phyloP scores from a whole-genome alignment of 768 basidiomycete species.

The Tulasnella sp. region DNA sequence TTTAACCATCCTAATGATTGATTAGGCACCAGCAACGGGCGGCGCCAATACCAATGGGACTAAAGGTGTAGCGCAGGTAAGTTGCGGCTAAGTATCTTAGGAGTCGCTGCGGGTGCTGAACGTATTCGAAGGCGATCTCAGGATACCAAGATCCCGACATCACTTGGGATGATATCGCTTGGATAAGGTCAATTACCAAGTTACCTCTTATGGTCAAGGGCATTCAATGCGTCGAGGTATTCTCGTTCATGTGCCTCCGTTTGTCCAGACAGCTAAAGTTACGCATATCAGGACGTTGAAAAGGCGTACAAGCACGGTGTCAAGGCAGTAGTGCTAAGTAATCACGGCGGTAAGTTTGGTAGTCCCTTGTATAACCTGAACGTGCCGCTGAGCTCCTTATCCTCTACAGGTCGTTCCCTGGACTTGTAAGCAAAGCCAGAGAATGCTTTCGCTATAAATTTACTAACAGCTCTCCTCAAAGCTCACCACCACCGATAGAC shows the following conservation, averaged over 20 bases:
- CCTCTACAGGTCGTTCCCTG: conserved; percentile 33
- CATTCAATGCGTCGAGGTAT: conserved; percentile 40
- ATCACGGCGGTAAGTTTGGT: conserved; percentile 57
- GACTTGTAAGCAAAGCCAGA: conserved; percentile 32
- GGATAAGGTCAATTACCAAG: conserved; percentile 34
- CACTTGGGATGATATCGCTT: conserved; percentile 41
- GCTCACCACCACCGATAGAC: conserved; percentile 34
- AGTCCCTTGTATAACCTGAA: background rate
- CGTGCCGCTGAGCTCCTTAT: background rate
- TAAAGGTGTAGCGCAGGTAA: conserved; percentile 27
- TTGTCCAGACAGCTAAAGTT: conserved; percentile 2
- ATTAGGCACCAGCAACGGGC: conserved; percentile 24
- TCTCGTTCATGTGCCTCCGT: background rate
- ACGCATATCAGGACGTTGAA: conserved; percentile 55
- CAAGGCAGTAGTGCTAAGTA: conserved; percentile 81
- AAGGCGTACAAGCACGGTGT: conserved; percentile 76
- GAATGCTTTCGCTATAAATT: background rate
- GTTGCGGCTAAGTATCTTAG: background rate
- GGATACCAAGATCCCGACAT: conserved; percentile 22
- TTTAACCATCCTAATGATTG: background rate
- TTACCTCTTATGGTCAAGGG: conserved; percentile 42
- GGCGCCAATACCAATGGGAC: conserved; percentile 19
- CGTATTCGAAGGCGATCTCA: conserved; percentile 11
- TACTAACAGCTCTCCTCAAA: background rate
- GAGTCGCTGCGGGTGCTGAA: background rate